Evolutionary conservation across 2,329 filamentous ascomycete genomes (phyloP), one percentile per base, ranked within the genome.

Genomic region (Microdochium trichocladiopsis): DNA sequence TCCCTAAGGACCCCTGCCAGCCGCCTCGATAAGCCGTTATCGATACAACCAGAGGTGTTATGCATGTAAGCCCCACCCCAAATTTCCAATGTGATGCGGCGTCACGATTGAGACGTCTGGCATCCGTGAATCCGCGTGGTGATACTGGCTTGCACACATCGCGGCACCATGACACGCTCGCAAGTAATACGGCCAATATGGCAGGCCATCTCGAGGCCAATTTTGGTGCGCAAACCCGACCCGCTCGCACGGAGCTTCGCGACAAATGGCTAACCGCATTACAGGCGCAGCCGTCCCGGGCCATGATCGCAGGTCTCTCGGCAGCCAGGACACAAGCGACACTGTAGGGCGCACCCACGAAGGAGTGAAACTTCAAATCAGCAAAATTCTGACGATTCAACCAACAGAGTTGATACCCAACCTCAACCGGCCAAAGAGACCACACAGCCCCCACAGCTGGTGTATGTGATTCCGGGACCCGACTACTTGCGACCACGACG

Each of bases 221-320:
- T 63, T 50, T 56, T 61, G 57, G 63, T 67, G 58, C n/a, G 61
- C n/a, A n/a, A n/a, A n/a, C n/a, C n/a, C n/a, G n/a, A 51, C 16
- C 4, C 23, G 16, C 51, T 16, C 2, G 10, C 22, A 5, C 16
- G 2, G 25, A 33, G n/a, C 18, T 41, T 6, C 47, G 4, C 2
- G 24, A 21, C 18, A 21, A 16, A 4, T 21, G 31, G 28, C 58
- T 66, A 31, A 64, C 56, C 28, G 47, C 2, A 16, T 43, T 47
- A 50, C 54, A 67, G 63, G 56, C 55, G 47, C 60, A 57, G 52
- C 61, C 55, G 50, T 24, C 56, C 31, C 60, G 62, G 58, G 54
- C 62, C 60, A 53, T 55, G 50, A 56, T 66, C 25, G 45, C 56
- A 11, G 52, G 55, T 6, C 50, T 62, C 16, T 52, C 58, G 50